phyloP scores from a whole-genome alignment of 2,329 filamentous ascomycete species.

The Colletotrichum echinochloae region DNA sequence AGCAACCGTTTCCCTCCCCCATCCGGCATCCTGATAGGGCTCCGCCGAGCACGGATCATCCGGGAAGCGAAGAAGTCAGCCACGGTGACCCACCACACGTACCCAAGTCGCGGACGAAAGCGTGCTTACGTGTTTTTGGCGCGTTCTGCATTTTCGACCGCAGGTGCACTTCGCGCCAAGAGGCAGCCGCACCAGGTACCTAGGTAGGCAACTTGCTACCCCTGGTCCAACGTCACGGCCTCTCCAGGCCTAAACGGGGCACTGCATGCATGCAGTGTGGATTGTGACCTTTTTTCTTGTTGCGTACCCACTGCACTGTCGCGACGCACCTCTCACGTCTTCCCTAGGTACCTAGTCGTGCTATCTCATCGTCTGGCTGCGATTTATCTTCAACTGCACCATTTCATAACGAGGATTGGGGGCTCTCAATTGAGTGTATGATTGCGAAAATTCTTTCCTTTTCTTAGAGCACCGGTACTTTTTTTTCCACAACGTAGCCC shows the following conservation, averaged over 20 bases:
- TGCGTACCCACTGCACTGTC: background rate
- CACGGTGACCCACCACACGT: background rate
- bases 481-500: background rate
- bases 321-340: too few species aligned
- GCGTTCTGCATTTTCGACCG: slow-evolving; percentile 31
- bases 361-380: slow-evolving; percentile 8
- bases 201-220: slow-evolving; percentile 12
- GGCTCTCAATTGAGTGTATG: background rate
- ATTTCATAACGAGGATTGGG: too few species aligned
- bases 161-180: slow-evolving; percentile 25
- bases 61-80: background rate
- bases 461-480: too few species aligned
- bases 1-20: slow-evolving; percentile 27
- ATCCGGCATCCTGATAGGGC: background rate
- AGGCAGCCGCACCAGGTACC: background rate
- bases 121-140: slow-evolving; percentile 39
- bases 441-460: background rate
- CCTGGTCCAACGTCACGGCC: slow-evolving; percentile 34
- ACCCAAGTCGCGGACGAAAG: slow-evolving; percentile 28
- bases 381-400: slow-evolving; percentile 3
- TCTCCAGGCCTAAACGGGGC: slow-evolving; percentile 19
- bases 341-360: slow-evolving; percentile 12
- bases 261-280: slow-evolving; percentile 11
- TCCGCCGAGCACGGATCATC: slow-evolving; percentile 22
- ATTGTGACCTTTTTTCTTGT: slow-evolving; percentile 25